Evolutionary conservation across 2,329 filamentous ascomycete species (phyloP), one percentile per base, ranked within the genome.

Genomic region (Cercospora beticola): DNA sequence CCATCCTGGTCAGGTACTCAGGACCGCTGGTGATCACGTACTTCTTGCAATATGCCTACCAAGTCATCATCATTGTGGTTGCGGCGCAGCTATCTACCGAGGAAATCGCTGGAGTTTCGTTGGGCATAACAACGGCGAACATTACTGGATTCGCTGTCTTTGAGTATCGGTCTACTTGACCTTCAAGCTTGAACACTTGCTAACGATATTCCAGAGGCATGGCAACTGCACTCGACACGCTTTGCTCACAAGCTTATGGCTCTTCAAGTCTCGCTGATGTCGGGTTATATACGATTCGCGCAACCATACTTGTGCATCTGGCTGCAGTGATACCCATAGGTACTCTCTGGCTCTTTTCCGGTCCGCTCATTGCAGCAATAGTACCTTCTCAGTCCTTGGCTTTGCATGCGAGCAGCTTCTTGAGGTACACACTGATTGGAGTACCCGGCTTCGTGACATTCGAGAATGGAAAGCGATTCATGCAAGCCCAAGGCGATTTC

Each of bases 401-500:
- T 2, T 73, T 81, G 33, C 81, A 83, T 70, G 86, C 85, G 0
- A 84, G 85, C 12, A 77, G 76, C 0, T 87, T 86, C 66, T 73
- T 87, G 36, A 78, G 81, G 4, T 79, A 85, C 36, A 82, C 84
- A 49, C 77, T 87, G 1, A 74, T 85, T 6, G 84, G 85, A 0
- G 78, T 85, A 1, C 85, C 85, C 0, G 85, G 84, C 2, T 87
- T 86, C 65, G 84, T 83, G 1, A 80, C 81, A 3, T 87, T 87
- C 31, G 86, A 87, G 69, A 83, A 83, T 0, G 78, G 83, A 1
- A 87, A 87, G 73, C 79, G 85, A 0, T 87, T 86, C 69, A 79
- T 86, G 2, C 85, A 87, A 72, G 83, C 86, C 0, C 85, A 87
- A 70, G 85, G 86, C 1, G 79, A 85, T 33, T 87, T 86, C 77